Evolutionary conservation across 148 eudicot genomes (phyloP), one percentile per base, ranked within the genome.

Genomic region (Selenicereus undatus): DNA sequence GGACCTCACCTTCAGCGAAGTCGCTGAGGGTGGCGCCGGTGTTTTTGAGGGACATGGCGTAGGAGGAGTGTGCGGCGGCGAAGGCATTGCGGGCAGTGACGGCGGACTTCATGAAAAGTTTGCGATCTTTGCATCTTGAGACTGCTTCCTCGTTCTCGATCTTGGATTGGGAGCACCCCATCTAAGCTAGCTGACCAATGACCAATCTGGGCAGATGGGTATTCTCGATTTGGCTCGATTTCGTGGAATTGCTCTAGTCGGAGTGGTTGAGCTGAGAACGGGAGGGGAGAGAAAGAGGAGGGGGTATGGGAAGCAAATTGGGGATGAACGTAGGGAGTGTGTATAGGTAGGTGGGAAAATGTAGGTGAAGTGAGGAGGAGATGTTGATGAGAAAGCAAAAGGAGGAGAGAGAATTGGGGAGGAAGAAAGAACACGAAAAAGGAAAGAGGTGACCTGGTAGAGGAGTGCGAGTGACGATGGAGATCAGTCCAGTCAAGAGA

Each of bases 61-160:
- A 87, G 70, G 90, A 75, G 18, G 90, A 83, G 79, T 91, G 97
- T 0, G 93, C 97, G 12, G 97, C 93, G 51, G 98, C 91, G 85
- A 94, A 93, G 42, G 93, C 92, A 87, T 93, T 94, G 56, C 98
- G 90, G 17, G 89, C 72, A 6, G 86, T 20, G 8, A 91, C 97
- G 54, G 98, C 95, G 4, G 86, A 80, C 36, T 87, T 88, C 90
- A 94, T 89, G 87, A 76, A 79, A 16, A 42, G 80, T 82, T 87
- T 91, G 0, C 97, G 88, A 3, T 90, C 95, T 81, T 91, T 94
- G 89, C 98, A 94, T 71, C 98, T 80, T 11, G 88, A 76, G 9
- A 94, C 95, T 0, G 93, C 88, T 64, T 94, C 98, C 50, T 94
- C 97, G 81, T 91, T 91, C 89, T 94, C 98, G 91, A 94, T 91